Base-by-base conservation (phyloP, 768 basidiomycete genomes). In the Brasilioporus rufonigricans region DNA sequence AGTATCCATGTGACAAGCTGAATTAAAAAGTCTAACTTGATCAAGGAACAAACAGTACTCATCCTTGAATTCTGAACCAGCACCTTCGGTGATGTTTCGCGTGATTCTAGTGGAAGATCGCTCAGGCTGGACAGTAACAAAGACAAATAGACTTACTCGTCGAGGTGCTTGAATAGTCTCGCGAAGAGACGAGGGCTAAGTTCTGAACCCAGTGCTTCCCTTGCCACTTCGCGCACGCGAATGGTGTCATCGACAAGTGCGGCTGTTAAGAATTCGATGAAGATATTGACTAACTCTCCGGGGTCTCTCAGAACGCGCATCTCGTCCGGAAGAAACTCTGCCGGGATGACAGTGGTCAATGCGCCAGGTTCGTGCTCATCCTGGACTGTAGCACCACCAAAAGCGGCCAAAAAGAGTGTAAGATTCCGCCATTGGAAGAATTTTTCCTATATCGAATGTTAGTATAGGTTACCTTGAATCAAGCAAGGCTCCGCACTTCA, bases 341-440 rank as follows among this genome's bases (percentile, higher is more conserved):
- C 55, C 0, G 87, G 82, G 49, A 91, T 78, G 35, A 85, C 73
- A 9, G 75, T 63, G 18, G 78, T 72, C 23, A 91, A 71, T 23
- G 77, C 74, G n/a, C 72, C 69, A 32, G 78, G 69, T 39, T 84
- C 75, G 31, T 79, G 76, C 41, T 76, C 73, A 16, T 87, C 82
- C 38, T 76, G 73, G 19, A 83, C 72, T 57, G 87, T 87, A 7
- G 81, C 74, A 5, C 87, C 87, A 35, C 85, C 84, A n/a, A 86
- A 78, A 0, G 89, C 81, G 4, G 89, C 83, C 36, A 95, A 74
- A 70, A 88, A 91, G 23, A 92, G 72, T 0, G 89, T 86, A 13
- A 92, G 73, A 65, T 94, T 92, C 62, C 90, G 86, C 93, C 93
- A 97, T 60, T 92, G 88, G 35, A 77, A 80, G 39, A 85, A 80